These are phyloP conservation scores for Psilocybe mexicana DNA, from an alignment of 1,284 basidiomycete genomes.

Conservation along the genomic window DNA sequence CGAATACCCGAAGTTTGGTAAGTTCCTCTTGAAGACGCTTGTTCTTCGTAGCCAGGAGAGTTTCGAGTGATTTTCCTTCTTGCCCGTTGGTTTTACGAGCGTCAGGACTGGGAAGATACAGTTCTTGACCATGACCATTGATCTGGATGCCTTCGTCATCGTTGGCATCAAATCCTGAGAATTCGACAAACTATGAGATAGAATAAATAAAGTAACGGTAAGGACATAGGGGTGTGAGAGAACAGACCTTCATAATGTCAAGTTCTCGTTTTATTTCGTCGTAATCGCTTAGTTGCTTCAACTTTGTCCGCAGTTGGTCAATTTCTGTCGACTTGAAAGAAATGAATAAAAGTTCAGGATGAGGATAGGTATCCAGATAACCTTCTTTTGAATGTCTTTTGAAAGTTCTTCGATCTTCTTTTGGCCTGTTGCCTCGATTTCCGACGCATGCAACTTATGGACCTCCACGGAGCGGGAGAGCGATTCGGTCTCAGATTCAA, in stretches of 20 bases:
- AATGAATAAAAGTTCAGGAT: neutral
- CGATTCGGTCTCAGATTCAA: slow-evolving; percentile 74
- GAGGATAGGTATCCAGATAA: slow-evolving; percentile 21
- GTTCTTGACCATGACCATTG: slow-evolving; percentile 47
- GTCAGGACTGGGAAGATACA: slow-evolving; percentile 85
- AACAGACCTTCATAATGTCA: slow-evolving; percentile 90
- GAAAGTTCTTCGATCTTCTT: slow-evolving; percentile 64
- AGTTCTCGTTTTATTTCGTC: slow-evolving; percentile 96
- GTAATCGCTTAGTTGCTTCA: slow-evolving; percentile 82
- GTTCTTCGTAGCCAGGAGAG: slow-evolving; percentile 91
- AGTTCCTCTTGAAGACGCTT: slow-evolving; percentile 92
- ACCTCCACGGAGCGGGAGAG: slow-evolving; percentile 69
- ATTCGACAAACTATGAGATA: slow-evolving; percentile 83
- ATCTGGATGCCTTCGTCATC: slow-evolving; percentile 48
- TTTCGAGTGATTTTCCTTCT: slow-evolving; percentile 84
- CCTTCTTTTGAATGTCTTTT: slow-evolving; percentile 63
- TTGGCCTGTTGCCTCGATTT: slow-evolving; percentile 47
- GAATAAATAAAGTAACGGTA: neutral
- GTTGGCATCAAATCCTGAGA: slow-evolving; percentile 80
- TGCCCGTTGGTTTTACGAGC: slow-evolving; percentile 77
- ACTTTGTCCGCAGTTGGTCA: slow-evolving; percentile 62
- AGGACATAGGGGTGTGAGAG: neutral
- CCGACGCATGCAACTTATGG: slow-evolving; percentile 61
- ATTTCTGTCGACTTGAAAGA: slow-evolving; percentile 55
- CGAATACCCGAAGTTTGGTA: slow-evolving; percentile 81